These are phyloP conservation scores for Penicillium nordicum DNA, from an alignment of 2,329 filamentous ascomycete genomes.

Conservation along the genomic window DNA sequence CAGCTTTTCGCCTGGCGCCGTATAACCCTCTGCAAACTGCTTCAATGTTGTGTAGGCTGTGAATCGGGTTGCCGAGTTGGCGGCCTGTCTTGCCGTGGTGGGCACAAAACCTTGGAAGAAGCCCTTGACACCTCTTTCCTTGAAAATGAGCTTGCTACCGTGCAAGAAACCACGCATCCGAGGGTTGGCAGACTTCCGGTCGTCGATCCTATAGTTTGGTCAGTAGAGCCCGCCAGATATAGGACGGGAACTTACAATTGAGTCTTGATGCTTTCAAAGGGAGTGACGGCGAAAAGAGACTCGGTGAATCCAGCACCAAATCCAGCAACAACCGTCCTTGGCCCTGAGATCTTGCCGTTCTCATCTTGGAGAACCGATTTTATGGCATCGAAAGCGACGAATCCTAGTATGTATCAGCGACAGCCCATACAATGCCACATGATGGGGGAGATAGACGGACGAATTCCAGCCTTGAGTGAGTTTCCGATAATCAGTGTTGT, in stretches of 20 bases:
- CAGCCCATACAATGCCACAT: not conserved
- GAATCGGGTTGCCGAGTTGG: conserved; percentile 90
- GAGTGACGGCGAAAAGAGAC: conserved; percentile 87
- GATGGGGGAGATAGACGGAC: conserved; percentile 51
- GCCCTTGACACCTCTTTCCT: conserved; percentile 80
- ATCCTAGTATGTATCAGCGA: conserved; percentile 52
- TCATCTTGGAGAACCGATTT: conserved; percentile 77
- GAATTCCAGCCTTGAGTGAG: conserved; percentile 90
- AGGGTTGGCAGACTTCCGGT: conserved; percentile 80
- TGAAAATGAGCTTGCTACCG: conserved; percentile 79
- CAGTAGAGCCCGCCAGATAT: not conserved
- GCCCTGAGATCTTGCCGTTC: conserved; percentile 83
- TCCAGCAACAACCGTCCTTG: conserved; percentile 84
- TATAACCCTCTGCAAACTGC: conserved; percentile 88
- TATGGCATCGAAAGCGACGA: conserved; percentile 95
- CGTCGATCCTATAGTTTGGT: conserved; percentile 69
- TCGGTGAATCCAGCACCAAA: conserved; percentile 95
- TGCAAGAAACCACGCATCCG: conserved; percentile 90
- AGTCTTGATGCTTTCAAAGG: conserved; percentile 97
- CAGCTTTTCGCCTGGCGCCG: conserved; percentile 90
- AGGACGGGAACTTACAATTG: conserved; percentile 59
- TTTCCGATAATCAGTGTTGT: conserved; percentile 97
- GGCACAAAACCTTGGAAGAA: conserved; percentile 98
- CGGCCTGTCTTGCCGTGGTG: conserved; percentile 89
- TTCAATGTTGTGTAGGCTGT: conserved; percentile 85